Evolutionary conservation across 805 yeast genomes (phyloP).

Genomic region (Spathaspora passalidarum): DNA sequence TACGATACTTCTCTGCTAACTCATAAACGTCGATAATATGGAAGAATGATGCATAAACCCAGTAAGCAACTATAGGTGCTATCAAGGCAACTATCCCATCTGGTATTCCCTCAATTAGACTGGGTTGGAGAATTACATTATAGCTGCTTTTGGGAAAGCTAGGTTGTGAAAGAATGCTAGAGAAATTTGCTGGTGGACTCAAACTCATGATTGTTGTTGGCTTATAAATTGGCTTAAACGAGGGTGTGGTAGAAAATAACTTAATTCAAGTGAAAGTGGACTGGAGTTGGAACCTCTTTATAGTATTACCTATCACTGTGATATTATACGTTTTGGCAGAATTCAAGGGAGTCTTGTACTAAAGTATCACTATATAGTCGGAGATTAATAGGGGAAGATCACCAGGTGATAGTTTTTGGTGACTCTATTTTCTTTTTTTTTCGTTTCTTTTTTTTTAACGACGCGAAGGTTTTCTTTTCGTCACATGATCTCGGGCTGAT

Average conservation of each 20-base stretch:
- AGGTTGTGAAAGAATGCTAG: conserved; percentile 12
- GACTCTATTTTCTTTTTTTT: too few species aligned
- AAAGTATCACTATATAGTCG: too few species aligned
- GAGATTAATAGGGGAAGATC: too few species aligned
- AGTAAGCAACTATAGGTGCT: conserved; percentile 79
- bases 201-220: neutral
- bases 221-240: neutral
- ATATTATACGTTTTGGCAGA: too few species aligned
- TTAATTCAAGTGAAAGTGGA: too few species aligned
- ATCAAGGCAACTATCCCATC: conserved; percentile 72
- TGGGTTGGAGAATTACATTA: conserved; percentile 3
- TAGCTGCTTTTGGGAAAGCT: conserved; percentile 6
- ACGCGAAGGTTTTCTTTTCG: too few species aligned
- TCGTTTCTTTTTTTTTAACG: too few species aligned
- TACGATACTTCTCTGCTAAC: conserved; percentile 78
- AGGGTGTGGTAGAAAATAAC: neutral
- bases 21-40: conserved; percentile 71
- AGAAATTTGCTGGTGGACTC: conserved; percentile 15
- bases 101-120: conserved; percentile 50
- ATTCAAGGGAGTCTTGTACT: too few species aligned
- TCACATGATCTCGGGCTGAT: too few species aligned
- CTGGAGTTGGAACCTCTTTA: too few species aligned
- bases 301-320: neutral
- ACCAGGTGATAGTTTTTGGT: too few species aligned
- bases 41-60: conserved; percentile 74